phyloP scores from a whole-genome alignment of 2,329 filamentous ascomycete genomes.

The Blastomyces parvus region DNA sequence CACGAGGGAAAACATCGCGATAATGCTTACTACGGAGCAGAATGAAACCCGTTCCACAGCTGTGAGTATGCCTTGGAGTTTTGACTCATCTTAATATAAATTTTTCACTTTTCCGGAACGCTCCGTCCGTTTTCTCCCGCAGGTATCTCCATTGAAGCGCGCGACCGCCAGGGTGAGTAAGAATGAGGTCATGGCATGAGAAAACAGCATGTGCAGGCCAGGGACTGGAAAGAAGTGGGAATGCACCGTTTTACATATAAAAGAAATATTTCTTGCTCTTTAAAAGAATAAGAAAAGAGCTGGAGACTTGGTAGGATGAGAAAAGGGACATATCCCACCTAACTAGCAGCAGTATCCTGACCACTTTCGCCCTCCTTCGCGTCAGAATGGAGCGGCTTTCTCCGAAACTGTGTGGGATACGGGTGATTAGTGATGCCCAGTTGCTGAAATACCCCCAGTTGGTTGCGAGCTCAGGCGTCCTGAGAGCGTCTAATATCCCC shows the following conservation, averaged over 20 bases:
- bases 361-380: not conserved
- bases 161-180: not conserved
- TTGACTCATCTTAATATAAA: not conserved
- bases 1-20: not conserved
- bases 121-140: not conserved
- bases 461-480: not conserved
- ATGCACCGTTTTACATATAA: not conserved
- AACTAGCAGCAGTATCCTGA: not conserved
- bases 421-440: not conserved
- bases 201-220: not conserved
- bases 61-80: not conserved
- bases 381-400: not conserved
- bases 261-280: not conserved
- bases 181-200: slow-evolving; percentile 1
- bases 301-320: not conserved
- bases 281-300: not conserved
- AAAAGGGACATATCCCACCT: not conserved
- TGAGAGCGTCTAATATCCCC: not conserved
- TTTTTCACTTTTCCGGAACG: not conserved
- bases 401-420: not conserved
- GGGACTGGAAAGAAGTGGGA: not conserved
- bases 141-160: not conserved
- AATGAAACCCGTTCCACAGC: not conserved
- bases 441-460: not conserved
- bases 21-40: not conserved